These are phyloP conservation scores for Panaeolus cyanescens DNA, from an alignment of 768 basidiomycete species.

Conservation along the genomic window DNA sequence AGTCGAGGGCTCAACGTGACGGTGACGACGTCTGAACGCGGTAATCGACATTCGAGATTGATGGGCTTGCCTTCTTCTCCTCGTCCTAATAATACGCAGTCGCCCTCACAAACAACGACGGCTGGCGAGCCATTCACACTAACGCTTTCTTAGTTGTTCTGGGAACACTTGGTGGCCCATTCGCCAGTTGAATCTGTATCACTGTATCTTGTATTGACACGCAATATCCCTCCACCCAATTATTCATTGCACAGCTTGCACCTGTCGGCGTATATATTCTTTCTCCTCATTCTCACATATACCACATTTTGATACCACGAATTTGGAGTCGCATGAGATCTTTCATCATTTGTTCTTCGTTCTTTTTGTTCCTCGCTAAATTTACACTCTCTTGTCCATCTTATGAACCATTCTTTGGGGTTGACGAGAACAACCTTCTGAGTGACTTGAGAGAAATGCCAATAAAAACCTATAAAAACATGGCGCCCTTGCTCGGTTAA, in stretches of 20 bases:
- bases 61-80: conserved; percentile 64
- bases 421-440: neutral
- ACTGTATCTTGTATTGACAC: conserved; percentile 8
- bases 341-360: conserved; percentile 16
- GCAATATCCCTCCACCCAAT: neutral
- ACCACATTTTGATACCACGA: conserved; percentile 41
- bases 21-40: conserved; percentile 49
- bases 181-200: conserved; percentile 13
- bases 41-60: conserved; percentile 65
- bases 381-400: conserved; percentile 10
- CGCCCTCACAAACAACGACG: conserved; percentile 36
- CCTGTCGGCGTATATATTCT: conserved; percentile 1
- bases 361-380: conserved; percentile 4
- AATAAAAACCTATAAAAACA: neutral
- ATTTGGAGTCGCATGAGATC: conserved; percentile 13
- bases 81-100: conserved; percentile 37
- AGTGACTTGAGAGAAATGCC: neutral
- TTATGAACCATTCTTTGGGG: neutral
- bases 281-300: conserved; percentile 24
- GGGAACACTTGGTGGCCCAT: conserved; percentile 17
- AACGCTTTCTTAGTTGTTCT: conserved; percentile 17
- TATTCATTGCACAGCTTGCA: neutral
- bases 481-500: neutral
- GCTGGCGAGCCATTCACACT: conserved; percentile 21
- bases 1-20: conserved; percentile 72